Base-by-base conservation (phyloP, 352 stramenopile genomes). In the Phytophthora hibernalis region DNA sequence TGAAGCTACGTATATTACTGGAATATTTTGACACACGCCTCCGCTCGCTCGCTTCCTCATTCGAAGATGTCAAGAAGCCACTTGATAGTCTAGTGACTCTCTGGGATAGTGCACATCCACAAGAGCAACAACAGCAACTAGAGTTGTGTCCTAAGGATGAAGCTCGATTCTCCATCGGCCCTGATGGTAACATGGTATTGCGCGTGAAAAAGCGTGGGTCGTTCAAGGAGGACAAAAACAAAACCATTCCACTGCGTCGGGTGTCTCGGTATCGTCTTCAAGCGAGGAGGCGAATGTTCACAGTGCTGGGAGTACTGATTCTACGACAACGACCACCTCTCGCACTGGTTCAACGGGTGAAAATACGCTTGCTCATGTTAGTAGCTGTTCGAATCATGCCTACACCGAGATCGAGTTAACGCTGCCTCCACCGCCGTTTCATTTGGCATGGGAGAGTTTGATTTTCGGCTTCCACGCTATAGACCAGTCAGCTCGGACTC, bases 381-480 rank as follows among this genome's bases (percentile, higher is more conserved):
- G n/a, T 31, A 69, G 18, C 30, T 57, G 38, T 21, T 44, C 38
- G n/a, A 20, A 1, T 33, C 52, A 49, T 50, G 21, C 18, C 13
- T 65, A 40, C 21, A 44, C 2, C 2, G 71, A 76, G 18, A 58
- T 68, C 13, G 61, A 79, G 54, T 24, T 82, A 5, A 31, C 57
- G 16, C 54, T 90, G 15, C 75, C 80, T 38, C 60, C 76, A 21
- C 66, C 80, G 8, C 80, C 82, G 5, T 87, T 88, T 37, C 72
- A 84, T 38, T 79, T 84, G 30, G 68, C 72, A 11, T 83, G 93
- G 55, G 84, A 95, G 48, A 89, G 81, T 28, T 59, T 93, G 31
- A 84, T 93, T 40, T 95, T 92, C 28, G 86, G 86, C 12, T 93
- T 89, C 45, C 80, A 92, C 50, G 83, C 85, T 4, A 76, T 88